Base-by-base conservation (phyloP, 306 rosid genomes). In the Medicago arabica region DNA sequence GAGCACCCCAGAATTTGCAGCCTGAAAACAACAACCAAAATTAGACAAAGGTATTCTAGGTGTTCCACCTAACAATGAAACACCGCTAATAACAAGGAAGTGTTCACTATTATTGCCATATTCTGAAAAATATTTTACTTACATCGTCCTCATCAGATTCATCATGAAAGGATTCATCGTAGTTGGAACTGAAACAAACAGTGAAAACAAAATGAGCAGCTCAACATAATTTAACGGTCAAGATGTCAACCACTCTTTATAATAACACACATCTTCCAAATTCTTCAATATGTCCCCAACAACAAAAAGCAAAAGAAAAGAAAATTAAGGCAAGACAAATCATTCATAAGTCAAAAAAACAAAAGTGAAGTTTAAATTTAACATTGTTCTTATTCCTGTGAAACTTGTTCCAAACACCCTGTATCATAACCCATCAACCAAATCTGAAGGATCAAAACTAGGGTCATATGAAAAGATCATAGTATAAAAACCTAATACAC, bases 131-230 rank as follows among this genome's bases (percentile, higher is more conserved):
- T 12, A n/a, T 46, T 71, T 18, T 54, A 54, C 60, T 54, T 14
- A 88, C 92, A 13, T 85, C 82, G 15, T 78, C 85, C 14, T 65
- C 77, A 21, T 21, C 23, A 21, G 23, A 1, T 21, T n/a, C 19
- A 0, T 66, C 77, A 25, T 72, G 82, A 3, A 78, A 68, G 15
- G 77, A 57, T 60, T 1, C 1, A 31, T 4, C n/a, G n/a, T n/a
- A n/a, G n/a, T n/a, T n/a, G 9, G 62, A 3, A 34, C 5, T 54
- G 25, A 0, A 10, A 19, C 34, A 21, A 36, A 58, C 9, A 58
- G 9, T 58, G n/a, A 23, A 58, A 58, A 58, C 16, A 58, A 11
- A 23, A 55, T 19, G 62, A 19, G 34, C 8, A 21, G 4, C 63
- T 57, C 16, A 57, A 21, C 38, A 18, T 21, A 23, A 21, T 21